These are phyloP conservation scores for Globisporangium okanoganense DNA, from an alignment of 352 stramenopile genomes.

Conservation along the genomic window DNA sequence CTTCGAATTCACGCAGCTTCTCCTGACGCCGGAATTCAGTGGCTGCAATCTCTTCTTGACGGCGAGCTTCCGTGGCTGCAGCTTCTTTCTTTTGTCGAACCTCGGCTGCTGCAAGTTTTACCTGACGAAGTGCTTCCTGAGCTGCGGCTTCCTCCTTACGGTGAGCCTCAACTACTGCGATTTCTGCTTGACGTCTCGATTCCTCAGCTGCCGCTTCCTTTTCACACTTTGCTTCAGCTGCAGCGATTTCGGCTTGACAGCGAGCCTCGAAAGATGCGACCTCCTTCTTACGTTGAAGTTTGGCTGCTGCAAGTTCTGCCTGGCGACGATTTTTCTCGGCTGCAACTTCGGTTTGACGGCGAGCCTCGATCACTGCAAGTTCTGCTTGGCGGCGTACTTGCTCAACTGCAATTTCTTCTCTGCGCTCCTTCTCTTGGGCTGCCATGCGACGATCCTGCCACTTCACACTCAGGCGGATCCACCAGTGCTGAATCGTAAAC, in stretches of 20 bases:
- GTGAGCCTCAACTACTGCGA: neutral
- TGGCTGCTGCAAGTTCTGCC: neutral
- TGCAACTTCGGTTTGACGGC: no score
- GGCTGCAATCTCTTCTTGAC: neutral
- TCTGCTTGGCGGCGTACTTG: neutral
- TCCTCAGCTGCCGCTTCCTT: neutral
- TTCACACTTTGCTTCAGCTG: neutral
- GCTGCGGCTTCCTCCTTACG: neutral
- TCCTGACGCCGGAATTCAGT: neutral
- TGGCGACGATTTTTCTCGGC: neutral
- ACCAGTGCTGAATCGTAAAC: slow-evolving; percentile 38
- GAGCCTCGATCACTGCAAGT: no score
- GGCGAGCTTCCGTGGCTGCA: neutral
- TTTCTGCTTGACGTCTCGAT: neutral
- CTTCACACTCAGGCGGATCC: slow-evolving; percentile 32
- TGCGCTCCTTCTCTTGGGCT: slow-evolving; percentile 18
- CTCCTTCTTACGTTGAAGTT: neutral
- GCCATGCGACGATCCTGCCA: slow-evolving; percentile 24
- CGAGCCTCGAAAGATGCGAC: no score
- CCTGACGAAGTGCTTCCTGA: neutral
- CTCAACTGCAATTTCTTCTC: neutral
- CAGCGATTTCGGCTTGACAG: neutral
- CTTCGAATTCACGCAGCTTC: neutral
- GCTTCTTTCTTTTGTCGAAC: neutral
- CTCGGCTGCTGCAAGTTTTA: neutral